These are phyloP conservation scores for Aspergillus sp. DNA, from an alignment of 2,329 filamentous ascomycete genomes.

Conservation along the genomic window DNA sequence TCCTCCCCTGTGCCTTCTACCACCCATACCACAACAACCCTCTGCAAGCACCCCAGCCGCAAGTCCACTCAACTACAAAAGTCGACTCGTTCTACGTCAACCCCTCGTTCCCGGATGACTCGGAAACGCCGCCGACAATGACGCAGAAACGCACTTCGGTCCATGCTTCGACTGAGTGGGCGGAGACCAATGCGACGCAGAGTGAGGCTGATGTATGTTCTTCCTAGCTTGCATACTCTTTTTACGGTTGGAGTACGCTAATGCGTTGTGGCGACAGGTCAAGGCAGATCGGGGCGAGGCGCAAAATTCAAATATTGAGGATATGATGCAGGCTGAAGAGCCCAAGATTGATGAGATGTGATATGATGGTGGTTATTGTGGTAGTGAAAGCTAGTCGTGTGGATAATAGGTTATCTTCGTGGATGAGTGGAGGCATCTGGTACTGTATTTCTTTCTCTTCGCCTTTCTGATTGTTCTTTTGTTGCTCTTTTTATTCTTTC, in stretches of 20 bases:
- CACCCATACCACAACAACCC: conserved; percentile 6
- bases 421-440: no score
- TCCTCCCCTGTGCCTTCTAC: conserved; percentile 7
- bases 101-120: conserved; percentile 9
- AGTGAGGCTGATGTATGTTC: conserved; percentile 7
- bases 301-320: conserved; percentile 6
- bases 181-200: conserved; percentile 4
- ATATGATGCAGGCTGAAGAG: neutral
- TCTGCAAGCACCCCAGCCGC: neutral
- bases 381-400: no score
- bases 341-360: neutral
- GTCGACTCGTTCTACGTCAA: conserved; percentile 12
- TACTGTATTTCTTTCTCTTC: no score
- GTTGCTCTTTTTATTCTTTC: no score
- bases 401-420: no score
- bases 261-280: neutral
- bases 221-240: no score
- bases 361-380: neutral
- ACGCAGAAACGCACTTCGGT: neutral
- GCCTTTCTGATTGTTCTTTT: no score
- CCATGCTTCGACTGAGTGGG: conserved; percentile 4
- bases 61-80: conserved; percentile 2
- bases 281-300: conserved; percentile 13
- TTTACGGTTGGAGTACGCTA: neutral
- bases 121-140: conserved; percentile 1